Evolutionary conservation across 306 rosid genomes (phyloP).

Genomic region (Prunus padus): DNA sequence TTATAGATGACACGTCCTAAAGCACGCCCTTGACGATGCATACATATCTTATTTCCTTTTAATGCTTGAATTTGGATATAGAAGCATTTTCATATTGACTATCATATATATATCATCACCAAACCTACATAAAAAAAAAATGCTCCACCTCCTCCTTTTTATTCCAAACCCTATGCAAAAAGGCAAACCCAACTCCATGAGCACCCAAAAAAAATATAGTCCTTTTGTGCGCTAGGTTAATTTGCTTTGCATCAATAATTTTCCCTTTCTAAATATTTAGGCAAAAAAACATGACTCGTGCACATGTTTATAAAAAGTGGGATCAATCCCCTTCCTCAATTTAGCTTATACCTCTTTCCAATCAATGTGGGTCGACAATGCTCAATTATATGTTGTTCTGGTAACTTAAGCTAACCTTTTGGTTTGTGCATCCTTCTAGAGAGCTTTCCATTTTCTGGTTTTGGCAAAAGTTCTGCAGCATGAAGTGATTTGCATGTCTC

Average conservation of each 20-base stretch:
- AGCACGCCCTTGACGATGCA: background rate
- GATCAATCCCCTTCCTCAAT: background rate
- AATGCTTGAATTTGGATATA: background rate
- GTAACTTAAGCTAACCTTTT: slow-evolving; percentile 5
- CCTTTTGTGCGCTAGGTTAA: background rate
- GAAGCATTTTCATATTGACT: background rate
- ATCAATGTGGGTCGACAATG: background rate
- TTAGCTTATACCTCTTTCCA: background rate
- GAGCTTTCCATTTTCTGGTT: slow-evolving; percentile 34
- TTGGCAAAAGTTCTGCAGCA: slow-evolving; percentile 14
- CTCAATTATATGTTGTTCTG: background rate
- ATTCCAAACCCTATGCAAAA: slow-evolving; percentile 7
- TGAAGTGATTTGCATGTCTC: slow-evolving; percentile 1
- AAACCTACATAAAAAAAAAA: background rate
- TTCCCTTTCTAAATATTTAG: background rate
- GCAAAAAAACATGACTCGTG: background rate
- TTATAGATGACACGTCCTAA: background rate
- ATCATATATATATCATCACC: background rate
- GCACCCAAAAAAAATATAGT: background rate
- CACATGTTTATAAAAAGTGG: slow-evolving; percentile 12
- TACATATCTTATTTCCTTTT: background rate
- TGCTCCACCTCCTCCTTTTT: background rate
- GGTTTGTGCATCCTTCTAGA: background rate
- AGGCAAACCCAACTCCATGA: background rate
- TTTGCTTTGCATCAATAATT: background rate